Evolutionary conservation across 1,139 yeast genomes (phyloP).

Genomic region (Saccharomyces hybrid): DNA sequence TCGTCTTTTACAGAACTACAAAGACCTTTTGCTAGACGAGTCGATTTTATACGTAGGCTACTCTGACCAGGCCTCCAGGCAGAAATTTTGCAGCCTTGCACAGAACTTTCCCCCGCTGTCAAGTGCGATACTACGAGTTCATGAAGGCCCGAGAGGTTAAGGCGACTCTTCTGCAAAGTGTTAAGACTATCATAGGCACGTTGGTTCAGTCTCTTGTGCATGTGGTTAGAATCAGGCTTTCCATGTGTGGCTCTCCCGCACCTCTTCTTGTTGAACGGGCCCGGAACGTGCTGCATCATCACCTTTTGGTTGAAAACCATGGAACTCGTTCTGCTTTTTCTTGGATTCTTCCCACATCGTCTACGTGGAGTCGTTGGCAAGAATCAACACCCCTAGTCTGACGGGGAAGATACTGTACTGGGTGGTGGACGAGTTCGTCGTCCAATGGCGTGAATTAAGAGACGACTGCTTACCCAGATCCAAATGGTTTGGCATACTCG

Average conservation of each 20-base stretch:
- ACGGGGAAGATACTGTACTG: constrained; percentile 68
- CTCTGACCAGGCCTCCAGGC: constrained; percentile 22
- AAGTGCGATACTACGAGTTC: constrained; percentile 36
- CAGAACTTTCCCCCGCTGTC: constrained; percentile 29
- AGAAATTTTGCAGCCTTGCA: constrained; percentile 31
- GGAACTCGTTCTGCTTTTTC: constrained; percentile 35
- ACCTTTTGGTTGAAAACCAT: constrained; percentile 62
- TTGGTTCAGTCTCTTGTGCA: constrained; percentile 16
- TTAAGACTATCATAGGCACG: constrained; percentile 18
- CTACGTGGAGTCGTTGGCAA: constrained; percentile 82
- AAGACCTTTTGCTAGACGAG: constrained; percentile 23
- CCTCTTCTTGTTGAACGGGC: constrained; percentile 71
- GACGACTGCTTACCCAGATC: constrained; percentile 45
- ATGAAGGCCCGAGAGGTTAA: constrained; percentile 60
- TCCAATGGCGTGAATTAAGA: constrained; percentile 75
- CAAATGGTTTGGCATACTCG: constrained; percentile 71
- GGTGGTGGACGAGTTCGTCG: constrained; percentile 67
- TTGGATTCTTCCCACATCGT: constrained; percentile 53
- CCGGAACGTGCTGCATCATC: constrained; percentile 70
- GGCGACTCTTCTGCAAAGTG: constrained; percentile 33
- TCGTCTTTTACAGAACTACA: constrained; percentile 45
- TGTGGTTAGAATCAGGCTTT: constrained; percentile 13
- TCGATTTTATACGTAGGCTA: constrained; percentile 28
- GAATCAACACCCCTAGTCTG: constrained; percentile 68
- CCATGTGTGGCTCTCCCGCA: constrained; percentile 19